phyloP scores from a whole-genome alignment of 495 filamentous ascomycete genomes.

The Aspergillus homomorphus region DNA sequence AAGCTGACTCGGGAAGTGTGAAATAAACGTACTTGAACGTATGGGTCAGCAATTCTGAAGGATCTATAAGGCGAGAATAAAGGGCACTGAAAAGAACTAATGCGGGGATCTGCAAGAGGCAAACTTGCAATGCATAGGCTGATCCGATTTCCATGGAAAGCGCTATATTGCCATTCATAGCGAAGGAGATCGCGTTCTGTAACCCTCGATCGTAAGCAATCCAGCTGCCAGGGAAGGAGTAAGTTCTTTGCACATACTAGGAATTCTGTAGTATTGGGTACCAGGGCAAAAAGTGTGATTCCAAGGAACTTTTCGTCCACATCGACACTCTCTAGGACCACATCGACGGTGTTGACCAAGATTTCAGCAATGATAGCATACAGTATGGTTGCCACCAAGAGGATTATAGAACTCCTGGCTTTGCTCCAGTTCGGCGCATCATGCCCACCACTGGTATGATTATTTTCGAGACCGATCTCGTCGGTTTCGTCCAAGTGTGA shows the following conservation, averaged over 20 bases:
- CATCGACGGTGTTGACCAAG: constrained; percentile 91
- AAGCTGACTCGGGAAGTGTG: neutral
- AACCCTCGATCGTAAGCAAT: constrained; percentile 30
- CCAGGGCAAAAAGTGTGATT: constrained; percentile 93
- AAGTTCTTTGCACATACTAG: constrained; percentile 57
- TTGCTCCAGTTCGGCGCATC: constrained; percentile 98
- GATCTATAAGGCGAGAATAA: constrained; percentile 46
- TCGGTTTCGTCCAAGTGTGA: constrained; percentile 38
- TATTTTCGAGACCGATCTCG: constrained; percentile 39
- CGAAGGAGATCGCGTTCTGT: constrained; percentile 97
- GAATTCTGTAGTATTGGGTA: constrained; percentile 98
- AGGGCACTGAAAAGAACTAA: constrained; percentile 87
- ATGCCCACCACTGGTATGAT: constrained; percentile 66
- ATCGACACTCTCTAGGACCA: constrained; percentile 81
- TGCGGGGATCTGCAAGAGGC: constrained; percentile 92
- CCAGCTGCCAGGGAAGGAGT: neutral
- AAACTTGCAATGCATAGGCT: constrained; percentile 95
- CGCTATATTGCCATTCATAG: constrained; percentile 99
- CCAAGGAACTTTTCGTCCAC: constrained; percentile 98
- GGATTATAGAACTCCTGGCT: constrained; percentile 80
- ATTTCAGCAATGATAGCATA: constrained; percentile 98
- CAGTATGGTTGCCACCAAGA: constrained; percentile 84
- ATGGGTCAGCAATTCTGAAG: constrained; percentile 62
- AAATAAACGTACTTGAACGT: constrained; percentile 65
- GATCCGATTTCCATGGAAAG: constrained; percentile 99